Conservation (phyloP, 257 asterid species). For the Rubia yunnanensis region DNA sequence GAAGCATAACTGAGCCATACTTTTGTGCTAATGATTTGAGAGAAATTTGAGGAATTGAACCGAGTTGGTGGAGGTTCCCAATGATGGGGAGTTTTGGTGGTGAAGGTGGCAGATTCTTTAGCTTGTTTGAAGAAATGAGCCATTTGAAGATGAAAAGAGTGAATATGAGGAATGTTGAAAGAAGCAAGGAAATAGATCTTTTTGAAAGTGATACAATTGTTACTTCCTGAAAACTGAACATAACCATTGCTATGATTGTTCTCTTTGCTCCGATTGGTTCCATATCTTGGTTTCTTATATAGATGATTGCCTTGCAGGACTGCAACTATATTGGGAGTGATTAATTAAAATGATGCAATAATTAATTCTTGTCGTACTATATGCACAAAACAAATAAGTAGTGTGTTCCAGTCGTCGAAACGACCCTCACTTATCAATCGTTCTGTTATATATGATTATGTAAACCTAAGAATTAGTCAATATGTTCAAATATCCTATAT, state of each 20-base stretch:
- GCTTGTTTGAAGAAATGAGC: neutral
- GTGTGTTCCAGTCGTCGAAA: too few relatives aligned
- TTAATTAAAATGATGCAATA: too few relatives aligned
- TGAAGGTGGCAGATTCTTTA: constrained; percentile 16
- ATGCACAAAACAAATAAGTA: too few relatives aligned
- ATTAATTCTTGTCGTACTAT: too few relatives aligned
- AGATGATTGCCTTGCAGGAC: too few relatives aligned
- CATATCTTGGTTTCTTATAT: neutral
- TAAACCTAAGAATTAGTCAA: too few relatives aligned
- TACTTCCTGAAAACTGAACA: neutral
- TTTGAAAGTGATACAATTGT: neutral
- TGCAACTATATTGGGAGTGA: too few relatives aligned
- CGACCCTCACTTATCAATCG: too few relatives aligned
- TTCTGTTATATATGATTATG: too few relatives aligned
- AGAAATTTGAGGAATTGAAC: constrained; percentile 15
- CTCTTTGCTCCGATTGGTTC: neutral
- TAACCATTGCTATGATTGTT: too few relatives aligned
- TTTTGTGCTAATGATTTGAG: constrained; percentile 14
- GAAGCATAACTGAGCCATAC: constrained; percentile 30
- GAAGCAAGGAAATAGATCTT: neutral
- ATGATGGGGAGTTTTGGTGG: constrained; percentile 29
- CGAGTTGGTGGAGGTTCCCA: constrained; percentile 34
- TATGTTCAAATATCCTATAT: too few relatives aligned
- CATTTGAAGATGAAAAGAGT: neutral
- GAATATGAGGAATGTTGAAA: neutral